phyloP scores from a whole-genome alignment of 371 early-diverging fungal species.

The Lichtheimia ornata region DNA sequence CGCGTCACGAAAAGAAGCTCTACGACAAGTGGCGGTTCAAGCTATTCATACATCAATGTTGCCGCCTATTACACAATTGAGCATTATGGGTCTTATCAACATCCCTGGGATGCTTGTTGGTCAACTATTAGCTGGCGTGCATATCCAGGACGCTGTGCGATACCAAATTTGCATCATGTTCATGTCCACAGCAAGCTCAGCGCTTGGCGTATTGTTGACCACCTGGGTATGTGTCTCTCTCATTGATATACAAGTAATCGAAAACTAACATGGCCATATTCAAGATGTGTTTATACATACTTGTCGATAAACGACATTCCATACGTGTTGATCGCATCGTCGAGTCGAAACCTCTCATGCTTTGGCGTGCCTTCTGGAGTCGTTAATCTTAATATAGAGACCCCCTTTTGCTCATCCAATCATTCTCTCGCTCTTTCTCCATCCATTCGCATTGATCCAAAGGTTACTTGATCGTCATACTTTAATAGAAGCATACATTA shows the following conservation, averaged over 20 bases:
- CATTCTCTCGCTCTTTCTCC: too few relatives aligned
- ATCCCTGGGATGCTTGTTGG: constrained; percentile 93
- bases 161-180: constrained; percentile 85
- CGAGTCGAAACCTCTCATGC: background rate
- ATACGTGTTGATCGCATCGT: constrained; percentile 12
- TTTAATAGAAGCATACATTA: too few relatives aligned
- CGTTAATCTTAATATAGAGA: too few relatives aligned
- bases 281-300: constrained; percentile 5
- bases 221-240: constrained; percentile 46
- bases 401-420: too few relatives aligned
- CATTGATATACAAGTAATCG: background rate
- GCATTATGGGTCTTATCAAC: constrained; percentile 83
- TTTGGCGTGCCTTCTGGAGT: too few relatives aligned
- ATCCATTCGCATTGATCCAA: too few relatives aligned
- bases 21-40: constrained; percentile 71
- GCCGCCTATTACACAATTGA: constrained; percentile 80
- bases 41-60: constrained; percentile 74
- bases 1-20: constrained; percentile 84
- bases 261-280: too few relatives aligned
- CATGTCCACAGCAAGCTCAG: constrained; percentile 73
- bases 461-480: too few relatives aligned
- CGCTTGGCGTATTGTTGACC: constrained; percentile 63
- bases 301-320: constrained; percentile 57
- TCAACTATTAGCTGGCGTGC: constrained; percentile 81
- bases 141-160: constrained; percentile 72